Percentiles rank a stretch among this genome's conserved stretches.
These are phyloP conservation scores for Penicillium turbatum DNA, from an alignment of 495 filamentous ascomycete species.

Conservation along the genomic window DNA sequence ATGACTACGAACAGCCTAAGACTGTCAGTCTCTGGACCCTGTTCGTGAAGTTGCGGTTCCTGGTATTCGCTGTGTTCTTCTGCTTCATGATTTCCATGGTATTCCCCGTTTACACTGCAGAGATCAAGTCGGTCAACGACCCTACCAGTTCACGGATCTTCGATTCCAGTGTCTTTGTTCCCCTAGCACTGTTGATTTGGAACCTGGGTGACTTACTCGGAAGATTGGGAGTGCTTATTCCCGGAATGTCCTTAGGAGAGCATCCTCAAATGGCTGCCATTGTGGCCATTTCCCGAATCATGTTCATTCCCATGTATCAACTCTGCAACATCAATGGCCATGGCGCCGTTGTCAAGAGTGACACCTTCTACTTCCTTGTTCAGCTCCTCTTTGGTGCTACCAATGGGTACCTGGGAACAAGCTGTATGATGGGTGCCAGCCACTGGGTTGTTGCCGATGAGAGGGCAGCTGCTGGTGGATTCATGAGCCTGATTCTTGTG, in stretches of 20 bases:
- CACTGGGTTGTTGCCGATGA: slow-evolving; percentile 75
- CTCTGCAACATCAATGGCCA: slow-evolving; percentile 78
- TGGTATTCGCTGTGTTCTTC: slow-evolving; percentile 65
- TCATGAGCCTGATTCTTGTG: slow-evolving; percentile 88
- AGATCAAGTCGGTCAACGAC: slow-evolving; percentile 67
- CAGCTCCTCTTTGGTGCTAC: slow-evolving; percentile 78
- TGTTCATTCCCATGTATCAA: slow-evolving; percentile 80
- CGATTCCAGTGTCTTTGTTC: slow-evolving; percentile 73
- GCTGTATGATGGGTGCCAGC: slow-evolving; percentile 85
- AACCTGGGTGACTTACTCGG: slow-evolving; percentile 83
- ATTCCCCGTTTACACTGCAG: slow-evolving; percentile 86
- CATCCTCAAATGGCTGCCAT: slow-evolving; percentile 61
- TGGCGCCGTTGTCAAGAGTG: slow-evolving; percentile 66
- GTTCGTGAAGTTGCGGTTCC: slow-evolving; percentile 68
- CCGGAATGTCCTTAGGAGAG: slow-evolving; percentile 54
- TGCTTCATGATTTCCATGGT: slow-evolving; percentile 86
- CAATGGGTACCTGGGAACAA: slow-evolving; percentile 80
- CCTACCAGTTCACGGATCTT: slow-evolving; percentile 55
- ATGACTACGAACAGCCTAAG: slow-evolving; percentile 29
- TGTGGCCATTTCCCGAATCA: slow-evolving; percentile 55
- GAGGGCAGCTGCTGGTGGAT: slow-evolving; percentile 82
- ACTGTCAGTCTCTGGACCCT: slow-evolving; percentile 61
- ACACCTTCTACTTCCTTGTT: slow-evolving; percentile 84
- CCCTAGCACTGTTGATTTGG: slow-evolving; percentile 89
- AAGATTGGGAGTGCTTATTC: slow-evolving; percentile 63